These are phyloP conservation scores for Penicillium flavigenum DNA, from an alignment of 495 filamentous ascomycete genomes.

Conservation along the genomic window DNA sequence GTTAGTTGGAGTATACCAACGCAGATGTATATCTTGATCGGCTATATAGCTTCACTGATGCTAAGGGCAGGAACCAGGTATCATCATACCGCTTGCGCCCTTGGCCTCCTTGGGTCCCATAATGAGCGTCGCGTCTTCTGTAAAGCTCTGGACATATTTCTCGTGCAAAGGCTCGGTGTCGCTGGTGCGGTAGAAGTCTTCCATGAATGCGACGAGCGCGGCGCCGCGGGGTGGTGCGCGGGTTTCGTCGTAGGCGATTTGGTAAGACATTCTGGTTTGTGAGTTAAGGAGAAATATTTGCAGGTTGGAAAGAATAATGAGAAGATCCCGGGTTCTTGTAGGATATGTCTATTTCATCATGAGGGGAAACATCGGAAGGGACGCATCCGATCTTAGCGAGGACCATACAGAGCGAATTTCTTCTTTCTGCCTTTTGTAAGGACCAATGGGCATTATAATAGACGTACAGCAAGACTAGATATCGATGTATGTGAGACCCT, in stretches of 20 bases:
- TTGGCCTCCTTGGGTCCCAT: conserved; percentile 54
- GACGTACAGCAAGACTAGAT: not conserved
- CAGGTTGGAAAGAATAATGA: not conserved
- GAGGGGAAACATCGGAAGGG: conserved; percentile 20
- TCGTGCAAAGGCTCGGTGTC: conserved; percentile 58
- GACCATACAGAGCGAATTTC: not conserved
- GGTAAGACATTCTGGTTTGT: conserved; percentile 38
- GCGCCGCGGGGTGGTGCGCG: conserved; percentile 32
- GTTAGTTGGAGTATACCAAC: not conserved
- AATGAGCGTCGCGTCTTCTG: conserved; percentile 54
- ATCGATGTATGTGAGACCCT: not conserved
- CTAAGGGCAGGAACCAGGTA: not conserved
- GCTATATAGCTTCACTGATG: not conserved
- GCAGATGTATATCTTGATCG: not conserved
- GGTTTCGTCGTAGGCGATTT: conserved; percentile 34
- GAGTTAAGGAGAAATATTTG: not conserved
- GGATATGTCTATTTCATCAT: conserved; percentile 17
- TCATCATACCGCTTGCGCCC: conserved; percentile 49
- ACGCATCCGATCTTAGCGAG: conserved; percentile 29
- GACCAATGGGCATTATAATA: not conserved
- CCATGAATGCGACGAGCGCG: conserved; percentile 49
- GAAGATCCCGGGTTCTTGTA: conserved; percentile 4
- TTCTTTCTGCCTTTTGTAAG: not conserved
- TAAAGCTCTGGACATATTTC: conserved; percentile 55
- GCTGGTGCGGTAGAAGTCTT: conserved; percentile 57